Base-by-base conservation (phyloP, 2,329 filamentous ascomycete genomes). In the Aschersonia sp. region DNA sequence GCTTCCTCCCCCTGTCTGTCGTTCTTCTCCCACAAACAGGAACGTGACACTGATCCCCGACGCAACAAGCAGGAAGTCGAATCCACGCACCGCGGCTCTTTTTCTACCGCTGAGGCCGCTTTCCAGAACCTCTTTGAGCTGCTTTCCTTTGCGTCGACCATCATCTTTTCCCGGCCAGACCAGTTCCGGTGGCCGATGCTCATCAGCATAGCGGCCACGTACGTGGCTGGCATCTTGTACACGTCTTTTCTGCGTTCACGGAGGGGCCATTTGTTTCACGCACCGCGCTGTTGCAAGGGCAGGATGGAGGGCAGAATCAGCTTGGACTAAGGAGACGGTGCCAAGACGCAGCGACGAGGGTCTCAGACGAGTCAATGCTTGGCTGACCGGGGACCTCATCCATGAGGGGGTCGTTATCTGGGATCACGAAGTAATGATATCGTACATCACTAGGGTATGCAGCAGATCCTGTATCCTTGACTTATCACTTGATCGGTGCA, bases 81-180 rank as follows among this genome's bases (percentile, higher is more conserved):
- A 41, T 63, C 68, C 12, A 62, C 69, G n/a, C 59, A 69, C 40
- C 75, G 85, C n/a, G 84, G 82, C 1, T 65, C 71, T 0, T 89
- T 89, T 54, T 87, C 83, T 0, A 68, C 81, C 0, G 73, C 78
- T 5, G 85, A 89, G 59, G 74, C 79, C 6, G 73, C 78, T 0
- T 70, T 80, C 40, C 84, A 89, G 58, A 88, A 80, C 51, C 53
- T 75, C 1, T 87, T 86, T 51, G 84, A 89, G 60, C 69, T 88
- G 45, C 61, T 80, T 1, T 80, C 82, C 0, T 88, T 78, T 56
- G 70, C 70, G 0, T 72, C 73, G 1, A 89, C 84, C 0, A 78
- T 86, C 50, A 58, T 81, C 4, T 86, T 81, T 51, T 69, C 75
- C 1, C 64, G 66, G 0, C 83, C 84, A 0, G 69, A 74, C 3